Base-by-base conservation (phyloP, 179 eudicot genomes). In the Kewa caespitosa region DNA sequence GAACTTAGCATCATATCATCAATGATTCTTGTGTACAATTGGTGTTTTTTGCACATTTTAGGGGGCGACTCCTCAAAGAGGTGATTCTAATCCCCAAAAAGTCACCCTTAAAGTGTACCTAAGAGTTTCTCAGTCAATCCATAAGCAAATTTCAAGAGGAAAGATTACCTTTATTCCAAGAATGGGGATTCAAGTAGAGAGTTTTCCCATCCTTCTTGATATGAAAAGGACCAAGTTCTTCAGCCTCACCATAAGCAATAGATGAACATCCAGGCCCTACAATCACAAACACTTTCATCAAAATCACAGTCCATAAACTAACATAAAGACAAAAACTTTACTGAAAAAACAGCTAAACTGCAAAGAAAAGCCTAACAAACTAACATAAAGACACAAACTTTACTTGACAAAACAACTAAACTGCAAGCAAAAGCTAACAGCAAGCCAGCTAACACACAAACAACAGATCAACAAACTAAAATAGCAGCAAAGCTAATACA, bases 181-280 rank as follows among this genome's bases (percentile, higher is more conserved):
- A 86, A 64, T 86, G 78, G 38, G 91, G 95, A 36, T 95, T 95
- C 84, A 86, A 76, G 72, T 90, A 93, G 52, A 95, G 87, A 60
- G 87, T 86, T 80, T 84, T 90, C 80, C 97, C 97, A 79, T 95
- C 98, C 82, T 87, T 87, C 66, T 91, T 82, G 46, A 95, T 81
- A 77, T 93, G 99, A 76, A 95, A 95, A 48, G 99, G 99, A 34
- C 99, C 99, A 57, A 95, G 80, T 86, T 95, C 99, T 83, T 95
- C 97, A 43, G 97, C 97, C 80, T 89, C 87, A 25, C 99, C 99
- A 83, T 32, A 91, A 33, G 95, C 97, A 81, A 95, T 89, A 20
- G 99, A 93, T 41, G 99, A 95, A 86, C 99, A 95, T 75, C 99
- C 99, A 74, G 99, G 99, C 74, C 99, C 99, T 95, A 65, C 67